phyloP scores from a whole-genome alignment of 2,329 filamentous ascomycete species.

The Alternaria gansuensis region DNA sequence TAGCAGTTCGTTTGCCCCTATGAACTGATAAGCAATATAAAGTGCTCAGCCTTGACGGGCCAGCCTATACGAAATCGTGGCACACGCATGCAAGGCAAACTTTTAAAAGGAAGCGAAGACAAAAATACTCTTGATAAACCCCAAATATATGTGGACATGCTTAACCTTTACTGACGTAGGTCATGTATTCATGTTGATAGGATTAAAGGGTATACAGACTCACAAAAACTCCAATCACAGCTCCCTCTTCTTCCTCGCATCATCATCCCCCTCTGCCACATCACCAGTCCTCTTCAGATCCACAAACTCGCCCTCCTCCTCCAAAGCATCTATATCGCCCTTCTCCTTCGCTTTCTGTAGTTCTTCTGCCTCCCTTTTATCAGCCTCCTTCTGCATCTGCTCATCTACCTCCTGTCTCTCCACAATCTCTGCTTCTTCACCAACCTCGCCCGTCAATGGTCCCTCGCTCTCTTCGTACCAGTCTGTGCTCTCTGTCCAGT shows the following conservation, averaged over 20 bases:
- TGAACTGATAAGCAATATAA: too few relatives aligned
- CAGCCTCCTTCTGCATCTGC: constrained; percentile 34
- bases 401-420: constrained; percentile 37
- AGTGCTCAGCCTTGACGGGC: too few relatives aligned
- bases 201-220: constrained; percentile 5
- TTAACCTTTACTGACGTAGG: too few relatives aligned
- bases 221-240: constrained; percentile 12
- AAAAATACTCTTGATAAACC: too few relatives aligned
- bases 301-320: constrained; percentile 28
- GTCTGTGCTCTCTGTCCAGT: constrained; percentile 68
- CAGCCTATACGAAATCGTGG: too few relatives aligned
- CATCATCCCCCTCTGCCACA: constrained; percentile 17
- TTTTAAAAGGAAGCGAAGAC: too few relatives aligned
- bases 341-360: background rate
- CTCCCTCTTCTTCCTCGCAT: constrained; percentile 28
- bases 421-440: constrained; percentile 48
- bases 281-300: constrained; percentile 25
- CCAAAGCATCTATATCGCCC: constrained; percentile 13
- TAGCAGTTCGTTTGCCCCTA: too few relatives aligned
- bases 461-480: constrained; percentile 68
- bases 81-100: too few relatives aligned
- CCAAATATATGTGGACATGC: too few relatives aligned
- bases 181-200: too few relatives aligned
- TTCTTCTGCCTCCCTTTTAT: constrained; percentile 21
- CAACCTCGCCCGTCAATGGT: constrained; percentile 34